These are phyloP conservation scores for Phytophthora quininea DNA, from an alignment of 352 stramenopile species.

Conservation along the genomic window DNA sequence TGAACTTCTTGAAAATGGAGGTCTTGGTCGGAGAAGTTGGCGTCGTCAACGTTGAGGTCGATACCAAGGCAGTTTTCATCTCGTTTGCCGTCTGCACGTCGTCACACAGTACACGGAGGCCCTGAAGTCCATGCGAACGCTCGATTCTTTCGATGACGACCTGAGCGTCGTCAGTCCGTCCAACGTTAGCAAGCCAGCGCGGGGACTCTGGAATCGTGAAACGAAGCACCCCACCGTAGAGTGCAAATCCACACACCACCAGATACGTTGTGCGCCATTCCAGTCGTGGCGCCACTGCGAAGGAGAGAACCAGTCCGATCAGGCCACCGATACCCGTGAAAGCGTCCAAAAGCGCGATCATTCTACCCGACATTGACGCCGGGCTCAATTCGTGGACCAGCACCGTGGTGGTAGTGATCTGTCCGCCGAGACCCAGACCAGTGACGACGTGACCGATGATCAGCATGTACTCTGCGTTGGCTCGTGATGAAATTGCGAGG, in stretches of 20 bases:
- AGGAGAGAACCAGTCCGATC: slow-evolving; percentile 35
- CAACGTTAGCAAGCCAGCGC: slow-evolving; percentile 43
- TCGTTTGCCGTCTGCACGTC: not conserved
- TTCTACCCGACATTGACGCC: slow-evolving; percentile 26
- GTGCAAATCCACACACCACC: slow-evolving; percentile 23
- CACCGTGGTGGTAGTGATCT: slow-evolving; percentile 38
- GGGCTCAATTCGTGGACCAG: slow-evolving; percentile 47
- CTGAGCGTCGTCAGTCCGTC: slow-evolving; percentile 33
- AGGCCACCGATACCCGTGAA: slow-evolving; percentile 44
- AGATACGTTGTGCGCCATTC: slow-evolving; percentile 45
- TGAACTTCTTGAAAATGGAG: slow-evolving; percentile 6
- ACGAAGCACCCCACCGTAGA: slow-evolving; percentile 29
- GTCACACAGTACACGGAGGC: not conserved
- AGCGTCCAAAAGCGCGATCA: slow-evolving; percentile 43
- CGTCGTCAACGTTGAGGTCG: slow-evolving; percentile 12
- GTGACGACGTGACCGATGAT: slow-evolving; percentile 38
- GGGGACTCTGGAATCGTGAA: slow-evolving; percentile 46
- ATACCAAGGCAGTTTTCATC: slow-evolving; percentile 5
- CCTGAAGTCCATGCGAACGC: slow-evolving; percentile 1
- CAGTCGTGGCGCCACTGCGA: slow-evolving; percentile 29
- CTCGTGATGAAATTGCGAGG: slow-evolving; percentile 29
- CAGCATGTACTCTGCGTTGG: slow-evolving; percentile 27
- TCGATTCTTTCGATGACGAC: slow-evolving; percentile 27
- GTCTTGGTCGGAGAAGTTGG: slow-evolving; percentile 2
- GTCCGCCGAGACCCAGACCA: slow-evolving; percentile 44